A percentile compares a stretch with the other conserved stretches of the same genome.
phyloP scores from a whole-genome alignment of 2,329 filamentous ascomycete genomes.

The Beauveria brongniartii region DNA sequence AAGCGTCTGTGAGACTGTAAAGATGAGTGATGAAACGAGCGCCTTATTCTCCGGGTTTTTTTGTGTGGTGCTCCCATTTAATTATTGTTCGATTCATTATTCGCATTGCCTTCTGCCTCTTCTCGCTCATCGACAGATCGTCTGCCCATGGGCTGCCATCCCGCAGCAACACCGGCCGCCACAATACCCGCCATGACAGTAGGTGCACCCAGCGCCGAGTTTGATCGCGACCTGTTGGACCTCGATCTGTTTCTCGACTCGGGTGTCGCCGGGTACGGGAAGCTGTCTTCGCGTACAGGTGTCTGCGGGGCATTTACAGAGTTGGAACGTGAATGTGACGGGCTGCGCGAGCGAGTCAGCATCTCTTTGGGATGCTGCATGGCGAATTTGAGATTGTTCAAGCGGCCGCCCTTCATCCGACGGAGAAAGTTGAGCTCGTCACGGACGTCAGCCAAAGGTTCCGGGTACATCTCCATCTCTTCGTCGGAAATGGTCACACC shows the following conservation, averaged over 20 bases:
- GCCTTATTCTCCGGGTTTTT: conserved; percentile 1
- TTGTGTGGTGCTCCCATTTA: not conserved
- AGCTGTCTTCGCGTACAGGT: conserved; percentile 50
- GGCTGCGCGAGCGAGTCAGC: conserved; percentile 55
- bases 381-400: conserved; percentile 74
- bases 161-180: conserved; percentile 65
- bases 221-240: conserved; percentile 57
- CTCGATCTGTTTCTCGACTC: conserved; percentile 58
- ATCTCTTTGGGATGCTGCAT: conserved; percentile 68
- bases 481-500: conserved; percentile 57
- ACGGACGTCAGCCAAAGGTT: conserved; percentile 64
- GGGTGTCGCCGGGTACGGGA: conserved; percentile 43
- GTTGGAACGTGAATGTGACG: conserved; percentile 56
- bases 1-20: not conserved
- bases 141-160: conserved; percentile 65
- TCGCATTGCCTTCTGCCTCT: conserved; percentile 9
- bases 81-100: conserved; percentile 1
- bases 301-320: conserved; percentile 55
- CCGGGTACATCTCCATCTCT: conserved; percentile 61
- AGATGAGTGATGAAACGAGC: not conserved
- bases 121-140: conserved; percentile 20
- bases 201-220: conserved; percentile 65
- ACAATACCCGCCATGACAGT: conserved; percentile 80
- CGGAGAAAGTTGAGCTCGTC: conserved; percentile 77
- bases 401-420: conserved; percentile 69